Percentiles rank a stretch among this genome's conserved stretches.
Evolutionary conservation across 2,329 filamentous ascomycete species (phyloP).

Genomic region (Trichophyton verrucosum): DNA sequence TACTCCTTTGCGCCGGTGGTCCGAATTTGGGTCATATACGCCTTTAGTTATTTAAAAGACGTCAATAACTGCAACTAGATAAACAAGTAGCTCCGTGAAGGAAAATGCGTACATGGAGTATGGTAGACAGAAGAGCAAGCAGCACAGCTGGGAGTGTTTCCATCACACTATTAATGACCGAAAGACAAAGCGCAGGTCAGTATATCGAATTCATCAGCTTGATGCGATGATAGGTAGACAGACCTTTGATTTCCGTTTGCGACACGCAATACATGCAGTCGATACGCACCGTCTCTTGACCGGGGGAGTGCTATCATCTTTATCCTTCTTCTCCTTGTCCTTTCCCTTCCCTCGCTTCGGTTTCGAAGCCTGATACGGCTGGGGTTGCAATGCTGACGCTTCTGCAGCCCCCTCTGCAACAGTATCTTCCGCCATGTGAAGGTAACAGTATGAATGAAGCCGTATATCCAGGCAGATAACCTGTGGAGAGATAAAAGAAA

Average conservation of each 20-base stretch:
- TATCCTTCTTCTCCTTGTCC: constrained; percentile 7
- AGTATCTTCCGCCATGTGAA: not conserved
- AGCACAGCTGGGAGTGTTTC: constrained; percentile 78
- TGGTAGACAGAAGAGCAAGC: constrained; percentile 89
- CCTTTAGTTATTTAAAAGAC: constrained; percentile 36
- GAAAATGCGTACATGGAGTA: constrained; percentile 26
- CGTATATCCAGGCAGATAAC: not conserved
- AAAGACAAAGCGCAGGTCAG: not conserved
- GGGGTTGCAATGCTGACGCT: not conserved
- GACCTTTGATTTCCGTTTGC: constrained; percentile 63
- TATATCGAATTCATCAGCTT: not conserved
- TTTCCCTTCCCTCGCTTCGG: not conserved
- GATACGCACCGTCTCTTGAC: constrained; percentile 65
- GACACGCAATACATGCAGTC: constrained; percentile 72
- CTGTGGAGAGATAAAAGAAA: not conserved
- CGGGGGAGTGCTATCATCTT: constrained; percentile 16
- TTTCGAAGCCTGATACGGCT: not conserved
- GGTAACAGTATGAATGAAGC: not conserved
- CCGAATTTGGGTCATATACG: constrained; percentile 89
- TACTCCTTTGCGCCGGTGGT: constrained; percentile 90
- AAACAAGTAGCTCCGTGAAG: too few relatives aligned
- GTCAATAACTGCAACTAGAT: not conserved
- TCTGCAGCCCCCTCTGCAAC: not conserved
- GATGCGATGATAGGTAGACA: constrained; percentile 2
- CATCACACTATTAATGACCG: constrained; percentile 53